phyloP scores from a whole-genome alignment of 139 green algal genomes.

The Mychonastes homosphaera region DNA sequence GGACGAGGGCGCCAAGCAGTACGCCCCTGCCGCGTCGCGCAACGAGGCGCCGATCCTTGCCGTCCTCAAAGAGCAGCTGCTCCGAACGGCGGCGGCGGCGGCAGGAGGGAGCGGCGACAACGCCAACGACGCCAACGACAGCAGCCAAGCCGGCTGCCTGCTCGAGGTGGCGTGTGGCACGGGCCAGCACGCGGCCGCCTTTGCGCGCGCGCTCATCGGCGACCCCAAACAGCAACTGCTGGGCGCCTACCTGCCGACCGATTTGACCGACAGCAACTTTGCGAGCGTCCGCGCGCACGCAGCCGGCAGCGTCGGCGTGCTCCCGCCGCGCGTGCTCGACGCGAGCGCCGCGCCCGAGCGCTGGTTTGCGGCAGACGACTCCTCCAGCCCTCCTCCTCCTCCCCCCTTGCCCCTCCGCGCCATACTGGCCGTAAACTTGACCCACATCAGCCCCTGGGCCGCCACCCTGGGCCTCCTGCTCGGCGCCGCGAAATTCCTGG shows the following conservation, averaged over 20 bases:
- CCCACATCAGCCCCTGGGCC: slow-evolving; percentile 40
- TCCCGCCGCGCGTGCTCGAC: slow-evolving; percentile 26
- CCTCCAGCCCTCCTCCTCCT: neutral
- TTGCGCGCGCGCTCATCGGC: slow-evolving; percentile 21
- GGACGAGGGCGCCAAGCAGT: no score
- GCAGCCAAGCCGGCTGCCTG: no score
- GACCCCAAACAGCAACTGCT: no score
- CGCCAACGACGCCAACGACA: no score
- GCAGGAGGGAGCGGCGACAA: no score
- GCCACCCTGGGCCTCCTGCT: slow-evolving; percentile 34
- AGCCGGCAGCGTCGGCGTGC: slow-evolving; percentile 12
- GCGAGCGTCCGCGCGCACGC: slow-evolving; percentile 8
- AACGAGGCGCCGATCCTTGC: no score
- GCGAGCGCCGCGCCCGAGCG: slow-evolving; percentile 5
- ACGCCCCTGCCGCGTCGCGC: no score
- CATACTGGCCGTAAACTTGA: slow-evolving; percentile 38
- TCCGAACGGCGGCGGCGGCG: no score
- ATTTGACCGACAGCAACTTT: slow-evolving; percentile 21
- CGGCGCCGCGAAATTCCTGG: slow-evolving; percentile 23
- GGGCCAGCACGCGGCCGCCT: slow-evolving; percentile 34
- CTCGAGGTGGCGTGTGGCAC: slow-evolving; percentile 35
- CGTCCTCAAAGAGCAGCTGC: no score
- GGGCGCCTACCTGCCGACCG: slow-evolving; percentile 39
- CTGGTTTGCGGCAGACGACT: slow-evolving; percentile 1
- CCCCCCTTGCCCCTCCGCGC: neutral